A percentile compares a stretch with the other conserved stretches of the same genome.
phyloP scores from a whole-genome alignment of 108 stramenopile species.

The Cyclotella atomus region DNA sequence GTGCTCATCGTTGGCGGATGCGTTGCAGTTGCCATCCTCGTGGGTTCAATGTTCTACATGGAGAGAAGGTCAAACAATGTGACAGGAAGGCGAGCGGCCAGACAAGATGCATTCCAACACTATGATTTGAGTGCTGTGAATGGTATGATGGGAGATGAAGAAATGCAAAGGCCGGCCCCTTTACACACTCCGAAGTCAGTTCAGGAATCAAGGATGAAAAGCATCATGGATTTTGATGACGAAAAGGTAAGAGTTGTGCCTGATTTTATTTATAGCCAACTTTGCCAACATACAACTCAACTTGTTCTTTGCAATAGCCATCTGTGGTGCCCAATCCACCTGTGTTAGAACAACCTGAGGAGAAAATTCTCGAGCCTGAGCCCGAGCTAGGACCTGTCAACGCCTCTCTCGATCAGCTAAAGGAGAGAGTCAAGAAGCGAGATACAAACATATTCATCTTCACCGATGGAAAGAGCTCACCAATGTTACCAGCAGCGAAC shows the following conservation, averaged over 20 bases:
- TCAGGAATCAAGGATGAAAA: slow-evolving; percentile 8
- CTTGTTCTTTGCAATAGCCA: neutral
- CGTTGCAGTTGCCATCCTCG: slow-evolving; percentile 5
- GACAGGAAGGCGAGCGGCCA: neutral
- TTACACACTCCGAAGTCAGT: neutral
- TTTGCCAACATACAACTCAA: neutral
- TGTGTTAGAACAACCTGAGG: neutral
- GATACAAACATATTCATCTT: slow-evolving; percentile 21
- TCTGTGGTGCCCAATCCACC: neutral
- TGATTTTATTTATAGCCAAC: neutral
- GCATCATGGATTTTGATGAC: slow-evolving; percentile 10
- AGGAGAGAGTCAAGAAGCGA: slow-evolving; percentile 19
- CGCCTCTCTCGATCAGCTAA: slow-evolving; percentile 20
- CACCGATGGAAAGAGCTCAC: slow-evolving; percentile 14
- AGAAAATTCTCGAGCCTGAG: neutral
- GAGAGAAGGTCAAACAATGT: neutral
- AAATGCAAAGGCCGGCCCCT: neutral
- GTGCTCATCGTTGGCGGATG: slow-evolving; percentile 9
- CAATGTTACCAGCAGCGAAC: neutral
- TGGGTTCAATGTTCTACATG: slow-evolving; percentile 12
- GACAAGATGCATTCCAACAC: neutral
- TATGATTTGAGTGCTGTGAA: neutral
- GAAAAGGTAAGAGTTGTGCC: neutral
- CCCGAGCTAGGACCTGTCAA: slow-evolving; percentile 1
- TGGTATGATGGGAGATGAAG: neutral